Percentiles rank a stretch among this genome's conserved stretches.
These are phyloP conservation scores for Passalora sequoiae DNA, from an alignment of 2,329 filamentous ascomycete species.

Conservation along the genomic window DNA sequence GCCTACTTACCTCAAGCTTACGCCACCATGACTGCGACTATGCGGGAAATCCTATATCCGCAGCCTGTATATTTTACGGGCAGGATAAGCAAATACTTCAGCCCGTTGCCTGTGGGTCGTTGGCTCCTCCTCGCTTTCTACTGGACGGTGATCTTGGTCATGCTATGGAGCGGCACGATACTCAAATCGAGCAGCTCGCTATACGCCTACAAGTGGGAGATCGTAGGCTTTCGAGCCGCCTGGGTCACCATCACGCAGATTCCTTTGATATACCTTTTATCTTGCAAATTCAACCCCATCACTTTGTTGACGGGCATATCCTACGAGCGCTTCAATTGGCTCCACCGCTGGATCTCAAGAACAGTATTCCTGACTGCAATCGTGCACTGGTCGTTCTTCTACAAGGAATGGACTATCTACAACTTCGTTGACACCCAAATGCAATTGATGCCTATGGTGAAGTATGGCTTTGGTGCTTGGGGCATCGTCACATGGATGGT, in stretches of 20 bases:
- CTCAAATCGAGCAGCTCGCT: constrained; percentile 23
- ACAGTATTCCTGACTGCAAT: constrained; percentile 50
- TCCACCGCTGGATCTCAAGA: constrained; percentile 50
- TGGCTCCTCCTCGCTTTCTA: constrained; percentile 29
- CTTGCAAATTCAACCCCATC: constrained; percentile 42
- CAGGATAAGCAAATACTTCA: constrained; percentile 29
- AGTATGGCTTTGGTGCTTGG: constrained; percentile 51
- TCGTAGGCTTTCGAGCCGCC: constrained; percentile 62
- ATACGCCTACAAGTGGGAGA: constrained; percentile 44
- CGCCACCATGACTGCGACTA: constrained; percentile 25
- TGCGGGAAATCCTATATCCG: constrained; percentile 27
- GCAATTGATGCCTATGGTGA: constrained; percentile 44
- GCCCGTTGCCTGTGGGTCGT: constrained; percentile 28
- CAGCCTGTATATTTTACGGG: constrained; percentile 31
- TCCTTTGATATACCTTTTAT: constrained; percentile 56
- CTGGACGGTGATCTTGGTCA: constrained; percentile 28
- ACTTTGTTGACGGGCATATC: constrained; percentile 44
- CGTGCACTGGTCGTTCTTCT: constrained; percentile 53
- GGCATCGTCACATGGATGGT: constrained; percentile 49
- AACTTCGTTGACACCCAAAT: constrained; percentile 48
- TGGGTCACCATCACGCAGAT: constrained; percentile 63
- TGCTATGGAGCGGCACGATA: constrained; percentile 31
- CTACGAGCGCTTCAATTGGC: constrained; percentile 50
- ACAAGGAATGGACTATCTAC: constrained; percentile 48
- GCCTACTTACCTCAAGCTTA: constrained; percentile 23